phyloP scores from a whole-genome alignment of 1,284 basidiomycete species.

The Neolentinus lepideus region DNA sequence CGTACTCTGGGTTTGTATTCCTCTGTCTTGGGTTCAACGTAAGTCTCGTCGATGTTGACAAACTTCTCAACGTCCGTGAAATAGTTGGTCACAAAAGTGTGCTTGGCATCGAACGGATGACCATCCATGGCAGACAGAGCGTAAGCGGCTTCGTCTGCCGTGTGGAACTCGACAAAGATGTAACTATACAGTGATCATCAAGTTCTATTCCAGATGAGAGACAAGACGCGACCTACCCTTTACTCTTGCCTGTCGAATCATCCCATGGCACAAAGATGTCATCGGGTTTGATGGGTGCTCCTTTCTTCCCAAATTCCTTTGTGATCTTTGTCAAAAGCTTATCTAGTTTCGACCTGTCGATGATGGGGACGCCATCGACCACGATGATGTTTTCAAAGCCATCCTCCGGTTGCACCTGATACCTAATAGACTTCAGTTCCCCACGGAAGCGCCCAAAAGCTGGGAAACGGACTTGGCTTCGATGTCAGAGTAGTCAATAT shows the following conservation, averaged over 20 bases:
- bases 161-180: slow-evolving; percentile 86
- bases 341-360: slow-evolving; percentile 78
- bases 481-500: slow-evolving; percentile 92
- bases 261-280: slow-evolving; percentile 85
- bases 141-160: slow-evolving; percentile 73
- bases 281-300: slow-evolving; percentile 69
- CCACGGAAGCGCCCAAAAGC: not conserved
- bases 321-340: slow-evolving; percentile 74
- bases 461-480: slow-evolving; percentile 69
- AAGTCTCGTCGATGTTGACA: slow-evolving; percentile 76
- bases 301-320: slow-evolving; percentile 79
- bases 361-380: slow-evolving; percentile 81
- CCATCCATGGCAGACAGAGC: slow-evolving; percentile 82
- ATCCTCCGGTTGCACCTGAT: slow-evolving; percentile 73
- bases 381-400: slow-evolving; percentile 84
- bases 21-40: slow-evolving; percentile 73
- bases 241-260: slow-evolving; percentile 70
- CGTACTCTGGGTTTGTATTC: slow-evolving; percentile 78
- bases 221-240: slow-evolving; percentile 54
- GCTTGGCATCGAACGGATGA: slow-evolving; percentile 87
- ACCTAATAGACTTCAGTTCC: slow-evolving; percentile 40
- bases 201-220: slow-evolving; percentile 4
- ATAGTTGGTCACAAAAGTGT: slow-evolving; percentile 86
- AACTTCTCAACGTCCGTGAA: slow-evolving; percentile 93
- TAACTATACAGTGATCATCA: slow-evolving; percentile 42